A percentile compares a stretch with the other conserved stretches of the same genome.
phyloP scores from a whole-genome alignment of 78 protist species.

The Dictyostelium brefeldianum region DNA sequence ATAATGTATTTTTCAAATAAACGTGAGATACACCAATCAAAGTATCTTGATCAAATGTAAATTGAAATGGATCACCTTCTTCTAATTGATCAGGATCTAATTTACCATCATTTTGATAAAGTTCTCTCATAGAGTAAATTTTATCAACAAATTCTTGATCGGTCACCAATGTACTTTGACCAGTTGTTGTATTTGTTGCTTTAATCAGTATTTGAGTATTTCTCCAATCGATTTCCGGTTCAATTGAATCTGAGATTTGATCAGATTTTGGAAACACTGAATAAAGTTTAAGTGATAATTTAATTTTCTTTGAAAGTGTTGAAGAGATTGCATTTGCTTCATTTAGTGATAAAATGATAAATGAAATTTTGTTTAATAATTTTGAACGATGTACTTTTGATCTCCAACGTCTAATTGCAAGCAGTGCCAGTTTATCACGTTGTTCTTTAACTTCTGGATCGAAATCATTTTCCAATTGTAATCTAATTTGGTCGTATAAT shows the following conservation, averaged over 20 bases:
- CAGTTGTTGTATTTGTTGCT: conserved; percentile 37
- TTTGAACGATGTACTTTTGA: conserved; percentile 37
- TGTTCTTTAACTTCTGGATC: conserved; percentile 45
- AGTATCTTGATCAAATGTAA: conserved; percentile 10
- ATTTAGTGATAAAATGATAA: conserved; percentile 53
- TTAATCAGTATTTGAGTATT: conserved; percentile 63
- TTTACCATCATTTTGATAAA: conserved; percentile 81
- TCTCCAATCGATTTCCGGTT: conserved; percentile 62
- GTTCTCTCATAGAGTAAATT: conserved; percentile 71
- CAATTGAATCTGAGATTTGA: conserved; percentile 36
- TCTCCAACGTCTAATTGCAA: conserved; percentile 65
- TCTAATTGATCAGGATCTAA: background rate
- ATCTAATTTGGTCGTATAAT: conserved; percentile 46
- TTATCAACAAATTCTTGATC: conserved; percentile 70
- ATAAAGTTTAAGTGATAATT: conserved; percentile 31
- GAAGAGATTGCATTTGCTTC: conserved; percentile 82
- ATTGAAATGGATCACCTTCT: conserved; percentile 51
- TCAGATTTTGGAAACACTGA: conserved; percentile 45
- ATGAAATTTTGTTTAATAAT: conserved; percentile 37
- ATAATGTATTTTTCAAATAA: conserved; percentile 67
- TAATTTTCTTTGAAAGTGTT: background rate
- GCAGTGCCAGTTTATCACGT: conserved; percentile 38
- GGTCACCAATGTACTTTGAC: conserved; percentile 42
- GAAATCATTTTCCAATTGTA: conserved; percentile 40
- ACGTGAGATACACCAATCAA: conserved; percentile 81